Conservation (phyloP, 805 yeast genomes). For the Suhomyces sp. region DNA sequence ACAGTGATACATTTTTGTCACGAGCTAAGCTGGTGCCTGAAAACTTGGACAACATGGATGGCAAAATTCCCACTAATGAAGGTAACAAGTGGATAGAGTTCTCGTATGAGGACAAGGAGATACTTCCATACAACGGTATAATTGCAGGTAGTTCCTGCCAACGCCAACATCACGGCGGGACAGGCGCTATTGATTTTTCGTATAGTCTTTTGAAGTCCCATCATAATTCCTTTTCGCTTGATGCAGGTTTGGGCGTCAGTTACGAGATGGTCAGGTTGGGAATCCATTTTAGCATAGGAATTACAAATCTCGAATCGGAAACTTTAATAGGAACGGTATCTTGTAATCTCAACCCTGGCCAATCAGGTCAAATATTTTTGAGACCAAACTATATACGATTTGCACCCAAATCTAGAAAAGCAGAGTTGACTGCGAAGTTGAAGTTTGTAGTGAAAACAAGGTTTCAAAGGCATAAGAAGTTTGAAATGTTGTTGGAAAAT, state of each 20-base stretch:
- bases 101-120: slow-evolving; percentile 4
- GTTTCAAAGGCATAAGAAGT: background rate
- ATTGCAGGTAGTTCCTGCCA: slow-evolving; percentile 12
- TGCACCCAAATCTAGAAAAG: background rate
- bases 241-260: background rate
- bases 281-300: background rate
- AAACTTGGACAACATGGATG: background rate
- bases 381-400: background rate
- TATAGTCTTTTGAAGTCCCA: background rate
- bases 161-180: slow-evolving; percentile 10
- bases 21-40: background rate
- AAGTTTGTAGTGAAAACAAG: background rate
- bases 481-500: background rate
- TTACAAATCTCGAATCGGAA: background rate
- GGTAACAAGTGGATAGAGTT: slow-evolving; percentile 8
- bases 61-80: background rate
- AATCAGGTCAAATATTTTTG: background rate
- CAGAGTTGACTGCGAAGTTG: background rate
- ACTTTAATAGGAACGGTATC: background rate
- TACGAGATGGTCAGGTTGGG: background rate
- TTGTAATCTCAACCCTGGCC: background rate
- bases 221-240: background rate
- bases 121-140: slow-evolving; percentile 7
- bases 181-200: slow-evolving; percentile 8
- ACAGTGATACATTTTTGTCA: slow-evolving; percentile 2